phyloP scores from a whole-genome alignment of 305 asterid genomes.

The Vinca major region DNA sequence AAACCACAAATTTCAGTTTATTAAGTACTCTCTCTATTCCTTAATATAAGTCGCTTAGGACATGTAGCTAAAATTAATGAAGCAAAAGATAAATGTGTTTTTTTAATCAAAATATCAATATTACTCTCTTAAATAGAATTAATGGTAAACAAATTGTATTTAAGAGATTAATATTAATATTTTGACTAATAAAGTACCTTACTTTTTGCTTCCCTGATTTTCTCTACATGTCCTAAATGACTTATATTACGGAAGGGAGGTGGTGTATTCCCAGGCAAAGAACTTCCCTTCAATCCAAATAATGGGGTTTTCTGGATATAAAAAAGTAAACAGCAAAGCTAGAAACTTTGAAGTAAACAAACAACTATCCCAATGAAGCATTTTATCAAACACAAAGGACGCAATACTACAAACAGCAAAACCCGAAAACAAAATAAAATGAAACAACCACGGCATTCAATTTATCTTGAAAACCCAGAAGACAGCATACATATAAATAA shows the following conservation, averaged over 20 bases:
- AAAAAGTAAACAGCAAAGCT: not conserved
- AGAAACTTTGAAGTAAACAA: not conserved
- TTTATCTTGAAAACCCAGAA: slow-evolving; percentile 10
- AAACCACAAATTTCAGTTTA: not conserved
- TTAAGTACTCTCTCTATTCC: not conserved
- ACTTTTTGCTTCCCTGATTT: too few species aligned
- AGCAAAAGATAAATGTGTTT: too few species aligned
- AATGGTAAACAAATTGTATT: too few species aligned
- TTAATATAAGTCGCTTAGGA: too few species aligned
- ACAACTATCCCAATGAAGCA: not conserved
- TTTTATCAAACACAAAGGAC: slow-evolving; percentile 7
- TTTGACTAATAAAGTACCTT: too few species aligned
- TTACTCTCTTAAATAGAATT: too few species aligned
- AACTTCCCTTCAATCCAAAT: not conserved
- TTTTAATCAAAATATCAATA: too few species aligned
- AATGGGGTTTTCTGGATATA: not conserved
- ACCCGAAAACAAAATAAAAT: not conserved
- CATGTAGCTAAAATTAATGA: too few species aligned
- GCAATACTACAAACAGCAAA: not conserved
- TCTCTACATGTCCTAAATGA: too few species aligned
- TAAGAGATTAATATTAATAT: too few species aligned
- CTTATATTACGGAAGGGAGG: too few species aligned
- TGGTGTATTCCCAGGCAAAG: too few species aligned
- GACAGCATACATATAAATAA: not conserved
- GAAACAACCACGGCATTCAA: not conserved